phyloP scores from a whole-genome alignment of 345 rosid genomes.

The Eucalyptus globulus region DNA sequence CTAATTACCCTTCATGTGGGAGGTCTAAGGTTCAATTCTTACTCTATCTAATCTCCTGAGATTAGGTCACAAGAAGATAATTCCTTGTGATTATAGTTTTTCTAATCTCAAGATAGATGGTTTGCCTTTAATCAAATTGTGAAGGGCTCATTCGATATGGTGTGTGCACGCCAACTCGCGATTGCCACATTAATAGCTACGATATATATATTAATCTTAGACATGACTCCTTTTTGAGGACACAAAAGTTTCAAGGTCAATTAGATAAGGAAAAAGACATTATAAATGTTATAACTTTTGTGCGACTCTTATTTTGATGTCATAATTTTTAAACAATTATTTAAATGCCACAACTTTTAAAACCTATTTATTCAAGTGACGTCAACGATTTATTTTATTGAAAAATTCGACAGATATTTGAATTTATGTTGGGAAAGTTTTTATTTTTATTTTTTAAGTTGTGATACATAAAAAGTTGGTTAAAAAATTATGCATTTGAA shows the following conservation, averaged over 20 bases:
- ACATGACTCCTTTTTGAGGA: background rate
- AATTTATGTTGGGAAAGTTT: background rate
- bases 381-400: rapidly evolving
- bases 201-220: background rate
- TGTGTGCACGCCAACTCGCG: background rate
- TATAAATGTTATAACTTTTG: background rate
- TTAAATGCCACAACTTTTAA: background rate
- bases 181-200: background rate
- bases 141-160: background rate
- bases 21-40: background rate
- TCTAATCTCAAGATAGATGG: background rate
- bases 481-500: background rate
- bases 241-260: background rate
- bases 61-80: background rate
- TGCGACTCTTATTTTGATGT: background rate
- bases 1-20: background rate
- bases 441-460: background rate
- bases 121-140: background rate
- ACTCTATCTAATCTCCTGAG: background rate
- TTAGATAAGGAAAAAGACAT: background rate
- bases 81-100: background rate
- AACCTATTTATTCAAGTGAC: background rate
- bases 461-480: background rate
- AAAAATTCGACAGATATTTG: rapidly evolving
- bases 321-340: background rate